Conservation (phyloP, 441 rosid genomes). For the Arabidopsis hybrid region DNA sequence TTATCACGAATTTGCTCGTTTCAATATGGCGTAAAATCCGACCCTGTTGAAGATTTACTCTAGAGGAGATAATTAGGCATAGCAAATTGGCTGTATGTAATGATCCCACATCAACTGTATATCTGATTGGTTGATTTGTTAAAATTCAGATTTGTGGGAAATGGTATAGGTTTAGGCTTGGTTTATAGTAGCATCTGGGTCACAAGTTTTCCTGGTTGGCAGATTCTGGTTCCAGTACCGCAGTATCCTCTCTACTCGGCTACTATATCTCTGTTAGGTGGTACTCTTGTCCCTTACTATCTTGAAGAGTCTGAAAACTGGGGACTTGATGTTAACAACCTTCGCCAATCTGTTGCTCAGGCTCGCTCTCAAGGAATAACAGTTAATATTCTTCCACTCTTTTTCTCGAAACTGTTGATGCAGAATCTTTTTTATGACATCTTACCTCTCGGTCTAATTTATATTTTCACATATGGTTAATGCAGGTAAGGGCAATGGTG, state of each 20-base stretch:
- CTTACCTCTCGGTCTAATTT: background rate
- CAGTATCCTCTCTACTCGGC: constrained; percentile 99
- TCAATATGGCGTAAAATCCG: background rate
- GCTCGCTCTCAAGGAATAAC: constrained; percentile 89
- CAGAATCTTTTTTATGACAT: background rate
- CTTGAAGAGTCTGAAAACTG: constrained; percentile 95
- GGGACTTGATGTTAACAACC: constrained; percentile 91
- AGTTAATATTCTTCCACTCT: constrained; percentile 55
- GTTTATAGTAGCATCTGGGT: constrained; percentile 1
- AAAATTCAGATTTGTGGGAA: background rate
- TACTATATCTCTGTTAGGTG: constrained; percentile 84
- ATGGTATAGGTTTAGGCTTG: background rate
- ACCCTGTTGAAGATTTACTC: background rate
- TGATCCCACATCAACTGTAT: background rate
- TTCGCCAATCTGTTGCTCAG: constrained; percentile 71
- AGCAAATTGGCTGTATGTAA: background rate
- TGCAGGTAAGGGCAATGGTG: constrained; percentile 96
- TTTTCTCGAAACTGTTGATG: background rate
- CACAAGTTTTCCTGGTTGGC: constrained; percentile 38
- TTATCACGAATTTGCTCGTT: background rate
- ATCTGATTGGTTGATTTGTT: background rate
- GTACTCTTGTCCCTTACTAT: constrained; percentile 95
- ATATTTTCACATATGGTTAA: background rate
- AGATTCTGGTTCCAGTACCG: constrained; percentile 98
- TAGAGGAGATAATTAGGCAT: background rate